Conservation (phyloP, 2,329 filamentous ascomycete genomes). For the Pseudonectria buxi region DNA sequence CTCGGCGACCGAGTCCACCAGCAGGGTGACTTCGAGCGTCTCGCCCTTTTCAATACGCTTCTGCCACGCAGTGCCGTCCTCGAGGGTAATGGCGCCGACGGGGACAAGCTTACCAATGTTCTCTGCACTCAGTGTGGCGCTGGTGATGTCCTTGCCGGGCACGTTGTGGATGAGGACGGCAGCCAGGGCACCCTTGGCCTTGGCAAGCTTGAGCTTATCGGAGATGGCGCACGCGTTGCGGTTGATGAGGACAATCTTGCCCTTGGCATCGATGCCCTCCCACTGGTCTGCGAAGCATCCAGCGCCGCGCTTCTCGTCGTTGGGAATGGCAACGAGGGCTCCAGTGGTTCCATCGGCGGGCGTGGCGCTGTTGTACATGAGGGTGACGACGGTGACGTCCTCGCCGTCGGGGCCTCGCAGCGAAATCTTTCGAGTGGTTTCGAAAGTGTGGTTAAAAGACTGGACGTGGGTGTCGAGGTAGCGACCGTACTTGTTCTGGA, state of each 20-base stretch:
- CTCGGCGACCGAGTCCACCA: constrained; percentile 32
- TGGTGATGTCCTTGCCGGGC: constrained; percentile 34
- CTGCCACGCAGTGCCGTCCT: constrained; percentile 31
- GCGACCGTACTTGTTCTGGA: constrained; percentile 30
- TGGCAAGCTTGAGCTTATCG: constrained; percentile 39
- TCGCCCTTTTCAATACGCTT: constrained; percentile 27
- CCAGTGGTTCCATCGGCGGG: constrained; percentile 31
- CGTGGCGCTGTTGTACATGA: constrained; percentile 42
- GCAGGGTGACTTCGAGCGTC: constrained; percentile 26
- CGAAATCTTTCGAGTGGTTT: constrained; percentile 34
- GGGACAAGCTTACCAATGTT: constrained; percentile 30
- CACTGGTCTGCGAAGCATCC: constrained; percentile 38
- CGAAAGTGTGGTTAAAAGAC: constrained; percentile 40
- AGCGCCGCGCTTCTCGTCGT: constrained; percentile 32
- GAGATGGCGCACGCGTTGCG: constrained; percentile 36
- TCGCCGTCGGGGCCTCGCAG: constrained; percentile 40
- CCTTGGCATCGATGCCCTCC: constrained; percentile 36
- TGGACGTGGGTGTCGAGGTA: constrained; percentile 40
- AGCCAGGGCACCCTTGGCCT: constrained; percentile 33
- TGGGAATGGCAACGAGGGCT: constrained; percentile 29
- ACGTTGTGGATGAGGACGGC: constrained; percentile 58
- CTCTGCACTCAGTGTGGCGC: constrained; percentile 46
- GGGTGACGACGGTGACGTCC: constrained; percentile 34
- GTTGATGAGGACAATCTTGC: constrained; percentile 40
- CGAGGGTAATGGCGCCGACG: constrained; percentile 29